Percentiles rank a stretch among this genome's conserved stretches.
phyloP scores from a whole-genome alignment of 1,284 basidiomycete species.

The Melampsora larici-populina region DNA sequence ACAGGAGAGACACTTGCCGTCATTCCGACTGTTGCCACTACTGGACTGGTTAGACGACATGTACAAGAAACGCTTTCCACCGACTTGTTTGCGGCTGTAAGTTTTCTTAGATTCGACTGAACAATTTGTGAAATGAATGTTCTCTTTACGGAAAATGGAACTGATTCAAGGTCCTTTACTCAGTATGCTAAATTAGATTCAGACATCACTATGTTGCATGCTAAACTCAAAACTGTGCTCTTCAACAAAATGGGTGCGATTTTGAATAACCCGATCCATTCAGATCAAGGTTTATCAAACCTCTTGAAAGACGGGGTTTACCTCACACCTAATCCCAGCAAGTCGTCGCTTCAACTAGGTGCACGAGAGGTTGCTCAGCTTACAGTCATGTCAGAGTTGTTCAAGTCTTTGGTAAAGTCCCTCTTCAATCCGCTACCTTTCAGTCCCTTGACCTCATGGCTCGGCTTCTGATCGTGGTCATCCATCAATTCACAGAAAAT shows the following conservation, averaged over 20 bases:
- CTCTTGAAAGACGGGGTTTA: constrained; percentile 29
- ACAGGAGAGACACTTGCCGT: not conserved
- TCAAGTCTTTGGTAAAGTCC: constrained; percentile 38
- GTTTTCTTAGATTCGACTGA: not conserved
- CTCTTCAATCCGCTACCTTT: not conserved
- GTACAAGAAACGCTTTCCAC: constrained; percentile 32
- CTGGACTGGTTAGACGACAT: constrained; percentile 26
- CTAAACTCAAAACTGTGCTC: constrained; percentile 36
- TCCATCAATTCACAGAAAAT: constrained; percentile 33
- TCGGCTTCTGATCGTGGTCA: not conserved
- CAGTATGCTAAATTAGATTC: constrained; percentile 40
- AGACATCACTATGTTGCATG: constrained; percentile 35
- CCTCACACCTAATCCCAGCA: constrained; percentile 12
- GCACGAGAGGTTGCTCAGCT: constrained; percentile 36
- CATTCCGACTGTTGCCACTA: not conserved
- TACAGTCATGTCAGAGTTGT: constrained; percentile 38
- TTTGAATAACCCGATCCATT: constrained; percentile 33
- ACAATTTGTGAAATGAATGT: not conserved
- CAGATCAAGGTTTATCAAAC: constrained; percentile 31
- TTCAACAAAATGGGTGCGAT: constrained; percentile 18
- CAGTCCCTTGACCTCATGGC: not conserved
- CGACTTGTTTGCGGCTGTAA: constrained; percentile 37
- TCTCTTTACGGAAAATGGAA: too few relatives aligned
- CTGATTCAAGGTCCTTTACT: not conserved
- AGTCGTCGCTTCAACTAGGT: constrained; percentile 20